These are phyloP conservation scores for Xylaria sp. DNA, from an alignment of 2,329 filamentous ascomycete species.

Conservation along the genomic window DNA sequence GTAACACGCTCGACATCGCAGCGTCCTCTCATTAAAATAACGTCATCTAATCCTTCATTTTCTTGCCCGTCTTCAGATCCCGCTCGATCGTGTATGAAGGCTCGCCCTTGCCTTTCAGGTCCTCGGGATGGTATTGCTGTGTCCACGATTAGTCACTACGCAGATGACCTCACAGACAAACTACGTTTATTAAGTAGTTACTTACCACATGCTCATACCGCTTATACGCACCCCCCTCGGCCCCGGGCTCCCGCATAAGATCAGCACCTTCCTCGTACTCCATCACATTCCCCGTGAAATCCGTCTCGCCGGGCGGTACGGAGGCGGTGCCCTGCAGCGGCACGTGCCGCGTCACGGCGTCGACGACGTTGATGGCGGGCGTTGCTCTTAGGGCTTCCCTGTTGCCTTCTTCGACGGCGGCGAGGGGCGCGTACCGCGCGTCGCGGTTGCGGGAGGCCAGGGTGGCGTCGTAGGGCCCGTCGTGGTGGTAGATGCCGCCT, in stretches of 20 bases:
- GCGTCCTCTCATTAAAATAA: background rate
- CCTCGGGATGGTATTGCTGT: conserved; percentile 76
- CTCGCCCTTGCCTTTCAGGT: conserved; percentile 86
- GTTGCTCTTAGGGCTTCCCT: conserved; percentile 83
- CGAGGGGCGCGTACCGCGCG: conserved; percentile 74
- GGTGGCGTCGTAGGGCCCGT: conserved; percentile 89
- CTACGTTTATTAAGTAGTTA: conserved; percentile 38
- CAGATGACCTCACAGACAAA: background rate
- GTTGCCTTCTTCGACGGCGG: conserved; percentile 79
- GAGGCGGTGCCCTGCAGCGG: conserved; percentile 83
- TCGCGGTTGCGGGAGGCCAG: conserved; percentile 77
- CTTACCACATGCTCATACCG: conserved; percentile 79
- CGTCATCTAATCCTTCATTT: conserved; percentile 49
- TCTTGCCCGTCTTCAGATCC: conserved; percentile 70
- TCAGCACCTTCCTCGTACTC: conserved; percentile 88
- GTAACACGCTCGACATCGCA: conserved; percentile 8
- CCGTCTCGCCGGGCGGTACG: conserved; percentile 78
- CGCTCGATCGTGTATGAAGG: conserved; percentile 78
- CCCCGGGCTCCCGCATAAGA: conserved; percentile 79
- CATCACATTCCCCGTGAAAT: conserved; percentile 75
- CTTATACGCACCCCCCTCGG: conserved; percentile 78
- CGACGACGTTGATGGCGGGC: conserved; percentile 78
- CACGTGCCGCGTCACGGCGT: conserved; percentile 77
- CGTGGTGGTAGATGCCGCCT: conserved; percentile 82
- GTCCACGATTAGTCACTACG: background rate